A percentile compares a stretch with the other conserved stretches of the same genome.
These are phyloP conservation scores for Nasturtium officinale DNA, from an alignment of 345 rosid genomes.

Conservation along the genomic window DNA sequence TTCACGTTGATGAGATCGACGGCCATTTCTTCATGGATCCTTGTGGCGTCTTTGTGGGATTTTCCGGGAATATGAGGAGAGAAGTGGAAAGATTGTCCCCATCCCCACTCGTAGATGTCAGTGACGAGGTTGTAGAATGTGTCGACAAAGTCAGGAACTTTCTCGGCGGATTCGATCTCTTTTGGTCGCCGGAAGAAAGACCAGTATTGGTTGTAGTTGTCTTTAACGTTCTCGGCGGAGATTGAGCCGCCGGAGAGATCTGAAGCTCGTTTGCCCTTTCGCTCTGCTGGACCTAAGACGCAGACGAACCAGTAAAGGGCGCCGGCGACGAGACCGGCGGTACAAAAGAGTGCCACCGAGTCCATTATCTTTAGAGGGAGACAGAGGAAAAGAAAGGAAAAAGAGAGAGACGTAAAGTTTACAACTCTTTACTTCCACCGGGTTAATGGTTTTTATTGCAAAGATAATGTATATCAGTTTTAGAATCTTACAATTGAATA, in stretches of 20 bases:
- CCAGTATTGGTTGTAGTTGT: slow-evolving; percentile 82
- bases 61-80: slow-evolving; percentile 78
- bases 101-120: slow-evolving; percentile 99
- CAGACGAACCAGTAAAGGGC: slow-evolving; percentile 91
- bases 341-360: slow-evolving; percentile 60
- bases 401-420: neutral
- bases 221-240: slow-evolving; percentile 76
- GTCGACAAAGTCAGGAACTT: slow-evolving; percentile 90
- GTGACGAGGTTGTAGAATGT: slow-evolving; percentile 92
- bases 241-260: slow-evolving; percentile 94
- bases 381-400: neutral
- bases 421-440: neutral
- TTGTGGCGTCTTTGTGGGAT: slow-evolving; percentile 84
- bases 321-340: slow-evolving; percentile 69
- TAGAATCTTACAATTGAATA: slow-evolving; percentile 13
- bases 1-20: slow-evolving; percentile 71
- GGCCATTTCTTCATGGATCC: slow-evolving; percentile 86
- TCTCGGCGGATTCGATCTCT: slow-evolving; percentile 78
- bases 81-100: slow-evolving; percentile 99
- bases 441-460: slow-evolving; percentile 34
- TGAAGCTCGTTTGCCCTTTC: slow-evolving; percentile 68
- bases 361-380: slow-evolving; percentile 47
- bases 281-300: slow-evolving; percentile 86
- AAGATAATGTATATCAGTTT: slow-evolving; percentile 17
- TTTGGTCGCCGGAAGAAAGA: slow-evolving; percentile 86